Base-by-base conservation (phyloP, 176 grass and related monocot genomes). In the Aegilops longissima region DNA sequence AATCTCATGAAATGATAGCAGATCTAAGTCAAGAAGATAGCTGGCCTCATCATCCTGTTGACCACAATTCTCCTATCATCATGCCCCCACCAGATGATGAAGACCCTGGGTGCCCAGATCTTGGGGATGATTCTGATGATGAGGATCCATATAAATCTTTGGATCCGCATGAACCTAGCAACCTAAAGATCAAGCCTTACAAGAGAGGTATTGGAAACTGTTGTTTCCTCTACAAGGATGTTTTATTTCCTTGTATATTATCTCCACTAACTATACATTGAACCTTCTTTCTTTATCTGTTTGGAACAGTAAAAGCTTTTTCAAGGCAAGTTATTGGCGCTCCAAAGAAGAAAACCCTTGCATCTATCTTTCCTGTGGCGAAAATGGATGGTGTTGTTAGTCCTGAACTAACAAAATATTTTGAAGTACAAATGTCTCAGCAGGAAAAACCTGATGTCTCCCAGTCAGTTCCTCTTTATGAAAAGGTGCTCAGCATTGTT, bases 81-180 rank as follows among this genome's bases (percentile, higher is more conserved):
- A 94, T 78, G 82, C 58, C 74, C 73, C 38, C 75, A 39, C 63
- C 83, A 83, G 93, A 96, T 76, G 84, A 89, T 86, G 79, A 67
- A 83, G 79, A 88, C 68, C 49, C 87, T 86, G 88, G 77, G 70
- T 73, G 34, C 79, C 91, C 81, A 89, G 61, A 91, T 90, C 33
- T 14, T 34, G 66, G 16, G 80, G 80, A 91, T 88, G 88, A 91
- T 91, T 96, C 92, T 69, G 97, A 96, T 79, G 89, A 90, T 7
- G 90, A 94, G 49, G 85, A 98, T 88, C 90, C 94, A 36, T 96
- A 92, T 91, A 94, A 88, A 49, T 92, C 89, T 56, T 85, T 94
- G 80, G 92, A 99, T 88, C 94, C 97, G 31, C 83, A 99, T 88
- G 97, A 96, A 89, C 86, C 86, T 87, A 92, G 97, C 58, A 85